Base-by-base conservation (phyloP, 2,329 filamentous ascomycete species). In the Thelonectria blattea region DNA sequence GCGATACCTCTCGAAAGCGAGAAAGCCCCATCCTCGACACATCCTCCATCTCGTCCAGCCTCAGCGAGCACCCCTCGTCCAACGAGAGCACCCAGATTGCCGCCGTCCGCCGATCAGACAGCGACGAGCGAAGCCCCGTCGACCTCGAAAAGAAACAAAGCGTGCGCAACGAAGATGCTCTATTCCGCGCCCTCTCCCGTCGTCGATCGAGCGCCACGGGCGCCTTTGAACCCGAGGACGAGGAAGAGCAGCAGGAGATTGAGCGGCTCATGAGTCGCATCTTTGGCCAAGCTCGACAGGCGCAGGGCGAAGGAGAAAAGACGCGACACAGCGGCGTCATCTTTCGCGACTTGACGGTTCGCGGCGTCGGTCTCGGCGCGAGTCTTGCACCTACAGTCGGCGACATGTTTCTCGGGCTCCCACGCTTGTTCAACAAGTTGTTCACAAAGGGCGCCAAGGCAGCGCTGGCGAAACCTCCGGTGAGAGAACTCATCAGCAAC, bases 261-360 rank as follows among this genome's bases (percentile, higher is more conserved):
- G 80, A 88, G 52, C 78, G 80, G 11, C 75, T 91, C 41, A 86
- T 92, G 79, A 90, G 88, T 0, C 85, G 85, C 3, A 90, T 92
- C 83, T 92, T 91, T 68, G 89, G 89, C 6, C 77, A 80, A 34
- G 83, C 84, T 18, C 81, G 89, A 6, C 87, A 89, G 65, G 81
- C 83, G 46, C 78, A 85, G n/a, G 89, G 87, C 1, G 85, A 91
- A 62, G 88, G 90, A 62, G 88, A 90, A 66, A 86, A 90, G 71
- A 89, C 87, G 0, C 79, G 88, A 20, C 89, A 91, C 70, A 80
- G 85, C 24, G 90, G 90, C 34, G 86, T 92, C 12, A 76, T 91
- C 5, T 92, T 90, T 78, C 88, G 88, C 49, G 80, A 88, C 54
- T 76, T 92, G 27, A 91, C 87, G 0, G 89, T 92, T 17, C 89